These are phyloP conservation scores for Colletotrichum sp. DNA, from an alignment of 2,329 filamentous ascomycete genomes.

Conservation along the genomic window DNA sequence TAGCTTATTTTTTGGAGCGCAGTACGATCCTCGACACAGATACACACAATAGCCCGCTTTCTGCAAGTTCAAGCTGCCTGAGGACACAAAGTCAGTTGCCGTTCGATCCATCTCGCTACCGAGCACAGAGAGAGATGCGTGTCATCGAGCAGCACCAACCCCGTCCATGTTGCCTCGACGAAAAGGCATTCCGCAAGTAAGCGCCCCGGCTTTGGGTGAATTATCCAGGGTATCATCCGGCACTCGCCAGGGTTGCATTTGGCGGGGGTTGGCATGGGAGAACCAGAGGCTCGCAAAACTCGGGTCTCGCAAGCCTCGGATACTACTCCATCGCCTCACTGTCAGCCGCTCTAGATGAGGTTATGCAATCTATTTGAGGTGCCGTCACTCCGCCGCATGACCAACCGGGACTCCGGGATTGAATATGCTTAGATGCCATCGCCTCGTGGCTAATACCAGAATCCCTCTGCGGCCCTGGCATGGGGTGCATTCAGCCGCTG, in stretches of 20 bases:
- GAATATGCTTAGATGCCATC: not conserved
- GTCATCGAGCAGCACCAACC: not conserved
- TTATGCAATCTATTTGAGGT: constrained; percentile 7
- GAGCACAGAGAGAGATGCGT: not conserved
- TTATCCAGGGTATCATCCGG: not conserved
- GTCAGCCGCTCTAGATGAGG: not conserved
- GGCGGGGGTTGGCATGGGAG: not conserved
- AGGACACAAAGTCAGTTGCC: not conserved
- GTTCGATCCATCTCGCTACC: not conserved
- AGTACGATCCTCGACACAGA: not conserved
- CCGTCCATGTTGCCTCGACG: not conserved
- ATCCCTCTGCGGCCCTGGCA: not conserved
- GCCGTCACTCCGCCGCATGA: not conserved
- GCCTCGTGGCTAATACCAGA: not conserved
- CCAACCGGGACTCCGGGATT: not conserved
- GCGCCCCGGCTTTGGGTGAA: not conserved
- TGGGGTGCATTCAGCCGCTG: not conserved
- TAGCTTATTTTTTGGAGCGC: not conserved
- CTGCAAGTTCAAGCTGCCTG: not conserved
- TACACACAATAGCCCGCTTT: not conserved
- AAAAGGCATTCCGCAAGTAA: not conserved
- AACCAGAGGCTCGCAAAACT: not conserved
- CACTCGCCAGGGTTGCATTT: not conserved
- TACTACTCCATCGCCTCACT: not conserved
- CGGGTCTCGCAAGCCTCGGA: not conserved